Evolutionary conservation across 2,329 filamentous ascomycete species (phyloP).

Genomic region (Hyphodiscus sp.): DNA sequence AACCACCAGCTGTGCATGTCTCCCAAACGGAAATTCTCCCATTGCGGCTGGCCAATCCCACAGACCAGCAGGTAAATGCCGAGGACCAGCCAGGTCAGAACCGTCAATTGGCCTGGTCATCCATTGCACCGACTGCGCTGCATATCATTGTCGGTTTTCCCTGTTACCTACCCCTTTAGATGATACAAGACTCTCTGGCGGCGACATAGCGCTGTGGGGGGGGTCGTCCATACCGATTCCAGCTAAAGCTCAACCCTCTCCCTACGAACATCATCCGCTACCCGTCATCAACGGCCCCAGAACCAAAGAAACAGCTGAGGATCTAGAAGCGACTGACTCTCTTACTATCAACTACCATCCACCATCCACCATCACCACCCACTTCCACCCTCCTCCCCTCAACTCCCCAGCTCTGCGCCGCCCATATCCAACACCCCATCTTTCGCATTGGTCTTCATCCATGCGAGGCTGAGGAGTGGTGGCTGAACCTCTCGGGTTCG

Average conservation of each 20-base stretch:
- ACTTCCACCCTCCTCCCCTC: background rate
- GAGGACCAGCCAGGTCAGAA: no score
- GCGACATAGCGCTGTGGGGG: background rate
- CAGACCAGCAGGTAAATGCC: no score
- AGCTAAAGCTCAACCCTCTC: background rate
- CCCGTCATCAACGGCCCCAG: conserved; percentile 26
- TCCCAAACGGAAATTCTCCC: no score
- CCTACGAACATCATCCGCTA: background rate
- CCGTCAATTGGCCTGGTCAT: no score
- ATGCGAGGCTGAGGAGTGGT: background rate
- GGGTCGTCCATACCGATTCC: background rate
- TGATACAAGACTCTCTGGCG: background rate
- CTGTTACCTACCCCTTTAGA: background rate
- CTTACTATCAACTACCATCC: no score
- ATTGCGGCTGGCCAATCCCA: no score
- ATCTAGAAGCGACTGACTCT: conserved; percentile 1
- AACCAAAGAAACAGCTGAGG: background rate
- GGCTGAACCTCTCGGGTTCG: background rate
- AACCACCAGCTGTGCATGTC: no score
- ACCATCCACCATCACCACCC: no score
- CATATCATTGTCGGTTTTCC: background rate
- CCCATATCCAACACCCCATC: background rate
- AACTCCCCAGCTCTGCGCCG: background rate
- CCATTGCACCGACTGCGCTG: no score
- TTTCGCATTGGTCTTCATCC: background rate